These are phyloP conservation scores for Syzygium aqueum DNA, from an alignment of 345 rosid species.

Conservation along the genomic window DNA sequence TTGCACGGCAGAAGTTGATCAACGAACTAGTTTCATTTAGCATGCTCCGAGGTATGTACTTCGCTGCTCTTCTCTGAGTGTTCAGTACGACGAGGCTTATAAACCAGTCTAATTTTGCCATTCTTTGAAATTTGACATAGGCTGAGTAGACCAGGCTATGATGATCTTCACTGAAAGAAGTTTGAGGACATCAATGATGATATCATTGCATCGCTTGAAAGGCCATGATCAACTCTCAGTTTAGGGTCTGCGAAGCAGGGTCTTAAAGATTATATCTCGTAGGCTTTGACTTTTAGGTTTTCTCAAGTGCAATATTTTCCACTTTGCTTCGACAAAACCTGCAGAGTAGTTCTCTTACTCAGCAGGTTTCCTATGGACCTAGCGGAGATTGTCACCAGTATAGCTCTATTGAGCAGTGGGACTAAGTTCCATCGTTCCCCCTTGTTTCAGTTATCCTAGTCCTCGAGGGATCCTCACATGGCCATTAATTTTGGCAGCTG, in stretches of 20 bases:
- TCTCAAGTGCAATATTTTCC: rapidly evolving
- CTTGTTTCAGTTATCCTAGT: not conserved
- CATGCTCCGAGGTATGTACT: slow-evolving; percentile 53
- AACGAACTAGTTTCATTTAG: slow-evolving; percentile 75
- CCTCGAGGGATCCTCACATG: not conserved
- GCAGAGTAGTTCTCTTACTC: not conserved
- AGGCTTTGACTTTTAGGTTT: rapidly evolving
- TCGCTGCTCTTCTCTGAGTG: not conserved
- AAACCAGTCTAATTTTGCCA: not conserved
- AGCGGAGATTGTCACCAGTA: not conserved
- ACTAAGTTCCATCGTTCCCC: not conserved
- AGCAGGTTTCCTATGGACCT: not conserved
- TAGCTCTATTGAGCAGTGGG: not conserved
- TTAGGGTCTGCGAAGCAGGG: not conserved
- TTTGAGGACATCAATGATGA: not conserved
- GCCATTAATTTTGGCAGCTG: not conserved
- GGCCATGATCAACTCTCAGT: not conserved
- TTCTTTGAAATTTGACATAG: rapidly evolving
- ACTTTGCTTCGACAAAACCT: not conserved
- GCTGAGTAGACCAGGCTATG: not conserved
- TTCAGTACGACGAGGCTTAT: not conserved
- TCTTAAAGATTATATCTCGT: not conserved
- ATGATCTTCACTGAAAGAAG: not conserved
- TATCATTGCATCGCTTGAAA: not conserved
- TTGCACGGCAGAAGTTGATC: slow-evolving; percentile 77